Percentiles rank a stretch among this genome's conserved stretches.
Evolutionary conservation across 495 filamentous ascomycete species (phyloP).

Genomic region (Hypoxylon fuscum): DNA sequence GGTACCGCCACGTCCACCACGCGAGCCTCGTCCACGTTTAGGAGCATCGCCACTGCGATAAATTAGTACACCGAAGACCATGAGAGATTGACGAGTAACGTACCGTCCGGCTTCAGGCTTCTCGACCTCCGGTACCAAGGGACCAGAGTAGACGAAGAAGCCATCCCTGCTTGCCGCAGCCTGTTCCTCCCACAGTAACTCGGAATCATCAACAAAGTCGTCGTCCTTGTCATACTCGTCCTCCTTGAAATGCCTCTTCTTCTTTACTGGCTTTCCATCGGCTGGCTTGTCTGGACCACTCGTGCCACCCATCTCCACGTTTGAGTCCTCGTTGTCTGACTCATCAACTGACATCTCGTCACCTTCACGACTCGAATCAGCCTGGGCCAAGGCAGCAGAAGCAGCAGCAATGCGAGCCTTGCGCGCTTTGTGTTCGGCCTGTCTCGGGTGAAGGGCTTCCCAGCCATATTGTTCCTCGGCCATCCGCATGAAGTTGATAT

Average conservation of each 20-base stretch:
- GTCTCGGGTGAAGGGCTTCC: conserved; percentile 87
- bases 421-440: conserved; percentile 83
- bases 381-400: conserved; percentile 79
- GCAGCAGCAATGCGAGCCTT: conserved; percentile 85
- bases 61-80: conserved; percentile 43
- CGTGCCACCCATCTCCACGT: conserved; percentile 77
- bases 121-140: conserved; percentile 85
- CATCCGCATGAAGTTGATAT: conserved; percentile 93
- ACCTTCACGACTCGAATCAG: conserved; percentile 75
- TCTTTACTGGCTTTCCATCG: conserved; percentile 69
- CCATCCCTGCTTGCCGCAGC: conserved; percentile 92
- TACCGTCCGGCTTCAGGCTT: conserved; percentile 71
- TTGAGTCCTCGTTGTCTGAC: conserved; percentile 73
- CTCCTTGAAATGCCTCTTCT: conserved; percentile 84
- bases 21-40: conserved; percentile 74
- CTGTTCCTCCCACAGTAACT: conserved; percentile 94
- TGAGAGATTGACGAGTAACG: conserved; percentile 56
- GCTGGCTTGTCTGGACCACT: conserved; percentile 64
- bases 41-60: conserved; percentile 73
- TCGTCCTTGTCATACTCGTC: conserved; percentile 97
- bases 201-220: conserved; percentile 96
- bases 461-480: conserved; percentile 95
- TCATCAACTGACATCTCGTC: conserved; percentile 79
- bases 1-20: conserved; percentile 62
- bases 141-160: conserved; percentile 88